A percentile compares a stretch with the other conserved stretches of the same genome.
Conservation (phyloP, 768 basidiomycete species). For the Chlorophyllum brunneum region DNA sequence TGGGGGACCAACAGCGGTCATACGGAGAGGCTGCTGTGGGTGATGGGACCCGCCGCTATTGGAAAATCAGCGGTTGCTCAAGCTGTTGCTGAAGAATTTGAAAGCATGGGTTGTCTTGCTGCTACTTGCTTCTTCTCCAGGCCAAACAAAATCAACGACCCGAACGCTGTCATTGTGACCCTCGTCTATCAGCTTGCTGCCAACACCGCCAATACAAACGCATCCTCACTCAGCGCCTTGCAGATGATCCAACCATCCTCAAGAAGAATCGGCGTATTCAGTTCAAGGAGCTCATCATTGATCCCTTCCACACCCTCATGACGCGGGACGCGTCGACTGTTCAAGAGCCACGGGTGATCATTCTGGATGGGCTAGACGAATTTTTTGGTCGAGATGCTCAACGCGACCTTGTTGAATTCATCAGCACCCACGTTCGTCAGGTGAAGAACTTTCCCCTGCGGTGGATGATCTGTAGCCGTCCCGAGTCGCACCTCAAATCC, state of each 20-base stretch:
- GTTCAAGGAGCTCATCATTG: background rate
- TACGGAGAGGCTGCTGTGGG: background rate
- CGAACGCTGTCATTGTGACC: background rate
- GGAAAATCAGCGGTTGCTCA: slow-evolving; percentile 10
- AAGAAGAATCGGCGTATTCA: background rate
- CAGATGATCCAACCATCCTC: background rate
- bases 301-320: background rate
- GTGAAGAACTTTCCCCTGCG: background rate
- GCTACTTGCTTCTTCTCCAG: slow-evolving; percentile 9
- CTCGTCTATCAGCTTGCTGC: slow-evolving; percentile 4
- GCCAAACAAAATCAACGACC: background rate
- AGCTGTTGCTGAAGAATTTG: slow-evolving; percentile 2
- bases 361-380: background rate
- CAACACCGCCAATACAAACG: background rate
- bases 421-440: background rate
- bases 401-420: background rate
- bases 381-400: background rate
- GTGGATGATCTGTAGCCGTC: slow-evolving; percentile 1
- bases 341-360: background rate
- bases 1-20: background rate
- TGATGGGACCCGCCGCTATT: slow-evolving; percentile 5
- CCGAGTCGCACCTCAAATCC: background rate
- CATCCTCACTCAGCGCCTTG: background rate
- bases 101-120: background rate
- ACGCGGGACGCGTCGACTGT: background rate